A percentile compares a stretch with the other conserved stretches of the same genome.
These are phyloP conservation scores for Phlebiopsis gigantea DNA, from an alignment of 768 basidiomycete species.

Conservation along the genomic window DNA sequence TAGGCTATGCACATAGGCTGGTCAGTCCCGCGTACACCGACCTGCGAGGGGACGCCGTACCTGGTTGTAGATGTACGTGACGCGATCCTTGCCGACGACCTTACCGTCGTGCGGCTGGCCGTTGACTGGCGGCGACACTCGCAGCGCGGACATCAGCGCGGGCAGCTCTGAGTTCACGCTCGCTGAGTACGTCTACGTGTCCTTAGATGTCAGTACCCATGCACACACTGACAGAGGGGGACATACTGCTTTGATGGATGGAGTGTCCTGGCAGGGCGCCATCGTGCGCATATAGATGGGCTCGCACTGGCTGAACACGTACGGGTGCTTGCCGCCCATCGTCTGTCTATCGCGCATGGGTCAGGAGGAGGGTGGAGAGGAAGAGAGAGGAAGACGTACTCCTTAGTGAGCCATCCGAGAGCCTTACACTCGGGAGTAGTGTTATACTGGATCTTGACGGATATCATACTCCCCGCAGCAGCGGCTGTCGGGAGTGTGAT, in stretches of 20 bases:
- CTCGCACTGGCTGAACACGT: constrained; percentile 92
- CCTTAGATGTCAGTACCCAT: neutral
- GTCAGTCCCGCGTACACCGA: too few relatives aligned
- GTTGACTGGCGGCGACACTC: constrained; percentile 67
- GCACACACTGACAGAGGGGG: neutral
- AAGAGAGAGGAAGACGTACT: too few relatives aligned
- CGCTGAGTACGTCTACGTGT: constrained; percentile 75
- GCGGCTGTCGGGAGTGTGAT: constrained; percentile 45
- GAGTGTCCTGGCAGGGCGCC: constrained; percentile 82
- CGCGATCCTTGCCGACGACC: constrained; percentile 64
- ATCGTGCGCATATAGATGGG: constrained; percentile 84
- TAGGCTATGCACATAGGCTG: constrained; percentile 52
- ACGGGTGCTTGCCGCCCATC: constrained; percentile 77
- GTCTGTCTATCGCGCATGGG: constrained; percentile 78
- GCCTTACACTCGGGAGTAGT: constrained; percentile 75
- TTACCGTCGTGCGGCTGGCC: constrained; percentile 72
- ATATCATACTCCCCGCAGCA: constrained; percentile 33
- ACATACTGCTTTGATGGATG: constrained; percentile 78
- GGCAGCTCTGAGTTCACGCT: constrained; percentile 74
- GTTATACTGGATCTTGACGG: constrained; percentile 56
- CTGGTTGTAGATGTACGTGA: constrained; percentile 75
- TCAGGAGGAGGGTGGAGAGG: neutral
- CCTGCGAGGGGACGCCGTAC: constrained; percentile 28
- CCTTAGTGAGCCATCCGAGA: constrained; percentile 82
- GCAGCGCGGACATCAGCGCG: constrained; percentile 78